Conservation (phyloP, 306 rosid genomes). For the Prunus persica region DNA sequence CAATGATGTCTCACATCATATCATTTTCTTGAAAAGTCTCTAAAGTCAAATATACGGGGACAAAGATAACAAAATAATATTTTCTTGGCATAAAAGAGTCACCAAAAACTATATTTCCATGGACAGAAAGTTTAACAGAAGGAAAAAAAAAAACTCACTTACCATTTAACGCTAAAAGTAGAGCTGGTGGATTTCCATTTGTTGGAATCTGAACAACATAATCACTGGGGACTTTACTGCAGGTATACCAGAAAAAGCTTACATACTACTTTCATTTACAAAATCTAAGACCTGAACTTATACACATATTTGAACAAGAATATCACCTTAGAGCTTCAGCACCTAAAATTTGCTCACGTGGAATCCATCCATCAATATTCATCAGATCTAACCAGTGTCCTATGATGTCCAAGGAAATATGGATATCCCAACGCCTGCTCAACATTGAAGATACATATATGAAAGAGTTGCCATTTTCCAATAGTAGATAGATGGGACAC, state of each 20-base stretch:
- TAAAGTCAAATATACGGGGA: background rate
- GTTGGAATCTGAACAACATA: conserved; percentile 86
- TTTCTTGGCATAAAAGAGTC: background rate
- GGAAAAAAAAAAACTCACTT: conserved; percentile 8
- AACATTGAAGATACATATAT: conserved; percentile 15
- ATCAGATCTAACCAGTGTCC: conserved; percentile 97
- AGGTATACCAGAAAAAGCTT: conserved; percentile 25
- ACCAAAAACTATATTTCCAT: background rate
- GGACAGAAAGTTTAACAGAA: background rate
- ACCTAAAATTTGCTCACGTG: conserved; percentile 97
- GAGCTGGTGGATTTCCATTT: conserved; percentile 95
- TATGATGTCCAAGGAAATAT: conserved; percentile 73
- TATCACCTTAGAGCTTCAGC: conserved; percentile 84
- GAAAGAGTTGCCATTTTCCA: background rate
- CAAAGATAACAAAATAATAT: background rate
- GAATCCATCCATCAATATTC: conserved; percentile 98
- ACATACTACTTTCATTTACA: conserved; percentile 16
- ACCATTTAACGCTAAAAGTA: conserved; percentile 76
- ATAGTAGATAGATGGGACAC: background rate
- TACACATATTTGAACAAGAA: conserved; percentile 24
- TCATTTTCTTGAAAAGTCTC: background rate
- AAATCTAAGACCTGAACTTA: conserved; percentile 10
- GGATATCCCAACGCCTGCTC: conserved; percentile 95
- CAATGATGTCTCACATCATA: background rate
- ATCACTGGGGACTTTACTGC: conserved; percentile 88